Base-by-base conservation (phyloP, 192 early-diverging fungal species). In the Coemansia sp. region DNA sequence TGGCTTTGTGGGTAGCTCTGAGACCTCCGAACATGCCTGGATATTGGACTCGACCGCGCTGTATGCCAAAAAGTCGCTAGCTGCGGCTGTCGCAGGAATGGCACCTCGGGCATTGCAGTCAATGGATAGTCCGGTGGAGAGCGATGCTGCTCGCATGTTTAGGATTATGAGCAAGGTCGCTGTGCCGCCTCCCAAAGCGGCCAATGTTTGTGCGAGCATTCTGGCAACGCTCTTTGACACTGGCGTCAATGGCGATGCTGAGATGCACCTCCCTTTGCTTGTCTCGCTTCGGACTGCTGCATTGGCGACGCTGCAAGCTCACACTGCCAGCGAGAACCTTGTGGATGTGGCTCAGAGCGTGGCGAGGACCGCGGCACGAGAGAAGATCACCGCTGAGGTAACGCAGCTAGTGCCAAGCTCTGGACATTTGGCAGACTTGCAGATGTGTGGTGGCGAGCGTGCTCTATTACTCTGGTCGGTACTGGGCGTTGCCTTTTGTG, bases 71-170 rank as follows among this genome's bases (percentile, higher is more conserved):
- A 16, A 45, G 5, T 50, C 25, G 59, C 75, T 71, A 3, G 45
- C 52, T 20, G 48, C 52, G n/a, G 72, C 66, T 14, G 1, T 63
- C 14, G 50, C 53, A 21, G 25, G 26, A 6, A 50, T 43, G 14
- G 25, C 42, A 47, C 48, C 69, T 14, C 10, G 16, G 33, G 14
- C n/a, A 20, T 48, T 38, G 1, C 11, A 61, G n/a, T 16, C 36
- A n/a, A 39, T 36, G 14, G 26, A 57, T 16, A 14, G 12, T 0
- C 31, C 52, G 20, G 58, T 52, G 38, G 75, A 71, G 38, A 67
- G 56, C 69, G 75, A 77, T 21, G 75, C 69, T 6, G 61, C 59
- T 34, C 69, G 75, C 12, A 77, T 77, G 75, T 77, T 77, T 65
- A 69, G 64, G 25, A 18, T 77, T 23, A 64, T 71, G 69, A 77